Percentiles rank a stretch among this genome's conserved stretches.
Evolutionary conservation across 441 rosid genomes (phyloP).

Genomic region (Hypseocharis bilobata): DNA sequence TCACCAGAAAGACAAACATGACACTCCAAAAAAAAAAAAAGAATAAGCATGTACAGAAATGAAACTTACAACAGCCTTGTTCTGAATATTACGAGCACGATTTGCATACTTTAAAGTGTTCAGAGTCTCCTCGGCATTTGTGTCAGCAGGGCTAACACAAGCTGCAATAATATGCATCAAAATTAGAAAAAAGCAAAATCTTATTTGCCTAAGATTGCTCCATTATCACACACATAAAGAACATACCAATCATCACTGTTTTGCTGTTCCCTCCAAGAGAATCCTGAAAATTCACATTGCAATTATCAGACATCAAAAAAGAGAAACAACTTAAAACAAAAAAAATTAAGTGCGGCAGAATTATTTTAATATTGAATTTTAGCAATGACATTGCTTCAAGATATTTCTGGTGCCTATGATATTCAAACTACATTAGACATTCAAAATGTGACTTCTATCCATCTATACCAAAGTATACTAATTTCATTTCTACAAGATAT

Average conservation of each 20-base stretch:
- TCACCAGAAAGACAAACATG: slow-evolving; percentile 7
- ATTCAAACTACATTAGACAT: background rate
- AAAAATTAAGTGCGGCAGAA: background rate
- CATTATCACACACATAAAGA: slow-evolving; percentile 6
- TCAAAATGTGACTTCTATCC: no score
- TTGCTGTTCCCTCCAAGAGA: slow-evolving; percentile 97
- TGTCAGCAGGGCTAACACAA: slow-evolving; percentile 97
- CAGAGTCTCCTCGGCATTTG: slow-evolving; percentile 89
- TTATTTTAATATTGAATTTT: background rate
- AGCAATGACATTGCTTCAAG: background rate
- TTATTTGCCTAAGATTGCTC: background rate
- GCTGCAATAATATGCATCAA: slow-evolving; percentile 36
- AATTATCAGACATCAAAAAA: slow-evolving; percentile 11
- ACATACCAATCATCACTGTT: slow-evolving; percentile 92
- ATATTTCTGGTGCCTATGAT: background rate
- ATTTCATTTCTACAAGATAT: background rate
- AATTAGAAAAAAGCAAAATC: background rate
- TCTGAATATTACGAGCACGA: slow-evolving; percentile 93
- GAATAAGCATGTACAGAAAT: background rate
- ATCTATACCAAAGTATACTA: background rate
- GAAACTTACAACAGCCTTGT: slow-evolving; percentile 76
- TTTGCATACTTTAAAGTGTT: slow-evolving; percentile 91
- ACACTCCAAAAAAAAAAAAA: background rate
- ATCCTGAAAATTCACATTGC: slow-evolving; percentile 44
- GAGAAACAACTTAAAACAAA: background rate